These are phyloP conservation scores for Hydnum rufescens DNA, from an alignment of 768 basidiomycete genomes.

Conservation along the genomic window DNA sequence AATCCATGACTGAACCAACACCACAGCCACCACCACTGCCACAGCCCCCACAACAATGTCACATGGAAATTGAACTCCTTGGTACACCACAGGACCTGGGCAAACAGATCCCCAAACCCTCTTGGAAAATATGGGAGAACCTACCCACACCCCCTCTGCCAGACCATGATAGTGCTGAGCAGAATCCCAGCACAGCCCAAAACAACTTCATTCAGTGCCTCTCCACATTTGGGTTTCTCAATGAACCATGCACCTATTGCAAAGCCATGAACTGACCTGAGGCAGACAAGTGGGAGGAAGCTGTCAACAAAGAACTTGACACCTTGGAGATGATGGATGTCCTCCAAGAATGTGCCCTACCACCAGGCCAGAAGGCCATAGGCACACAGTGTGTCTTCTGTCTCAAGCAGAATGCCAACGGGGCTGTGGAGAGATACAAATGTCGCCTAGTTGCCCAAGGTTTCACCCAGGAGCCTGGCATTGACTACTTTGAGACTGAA, in stretches of 20 bases:
- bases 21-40: too few species aligned
- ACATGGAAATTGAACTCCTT: too few species aligned
- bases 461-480: slow-evolving; percentile 23
- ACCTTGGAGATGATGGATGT: slow-evolving; percentile 13
- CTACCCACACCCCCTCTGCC: too few species aligned
- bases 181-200: too few species aligned
- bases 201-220: too few species aligned
- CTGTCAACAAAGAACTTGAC: slow-evolving; percentile 14
- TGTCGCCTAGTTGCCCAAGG: slow-evolving; percentile 25
- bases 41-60: too few species aligned
- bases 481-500: slow-evolving; percentile 15
- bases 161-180: too few species aligned
- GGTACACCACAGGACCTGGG: too few species aligned
- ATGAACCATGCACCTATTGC: slow-evolving; percentile 8
- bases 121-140: too few species aligned
- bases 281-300: slow-evolving; percentile 12
- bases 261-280: slow-evolving; percentile 9
- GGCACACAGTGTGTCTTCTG: slow-evolving; percentile 15
- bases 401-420: slow-evolving; percentile 14
- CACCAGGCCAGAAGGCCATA: slow-evolving; percentile 13
- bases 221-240: too few species aligned
- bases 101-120: too few species aligned
- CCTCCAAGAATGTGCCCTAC: slow-evolving; percentile 13
- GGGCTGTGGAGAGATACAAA: slow-evolving; percentile 18
- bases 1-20: too few species aligned